Conservation (phyloP, 257 asterid species). For the Scutellaria baicalensis region DNA sequence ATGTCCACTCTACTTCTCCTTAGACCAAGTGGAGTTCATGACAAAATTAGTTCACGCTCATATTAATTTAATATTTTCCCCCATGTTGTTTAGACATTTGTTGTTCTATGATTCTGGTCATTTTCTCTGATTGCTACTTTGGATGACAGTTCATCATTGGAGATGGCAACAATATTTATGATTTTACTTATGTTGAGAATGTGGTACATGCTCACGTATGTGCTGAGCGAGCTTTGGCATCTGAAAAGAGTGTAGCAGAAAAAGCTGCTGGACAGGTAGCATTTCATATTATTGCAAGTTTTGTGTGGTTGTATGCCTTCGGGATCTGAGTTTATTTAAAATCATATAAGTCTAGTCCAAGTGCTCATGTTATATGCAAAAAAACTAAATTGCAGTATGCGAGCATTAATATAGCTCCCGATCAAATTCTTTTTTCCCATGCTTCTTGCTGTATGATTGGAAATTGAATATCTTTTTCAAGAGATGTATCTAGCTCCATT, state of each 20-base stretch:
- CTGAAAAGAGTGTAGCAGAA: conserved; percentile 49
- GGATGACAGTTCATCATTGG: conserved; percentile 60
- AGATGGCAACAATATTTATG: conserved; percentile 59
- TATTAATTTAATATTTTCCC: background rate
- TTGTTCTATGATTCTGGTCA: background rate
- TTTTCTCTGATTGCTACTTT: conserved; percentile 9
- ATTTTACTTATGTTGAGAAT: conserved; percentile 74
- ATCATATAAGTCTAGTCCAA: background rate
- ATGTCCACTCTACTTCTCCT: background rate
- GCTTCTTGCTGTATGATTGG: background rate
- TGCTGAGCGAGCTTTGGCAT: conserved; percentile 76
- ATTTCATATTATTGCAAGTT: background rate
- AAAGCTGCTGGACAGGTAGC: conserved; percentile 71
- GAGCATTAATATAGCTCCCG: background rate
- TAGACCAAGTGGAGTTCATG: background rate
- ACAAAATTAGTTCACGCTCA: background rate
- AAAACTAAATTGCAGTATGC: background rate
- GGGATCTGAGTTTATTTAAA: background rate
- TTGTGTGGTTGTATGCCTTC: background rate
- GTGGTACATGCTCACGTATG: conserved; percentile 80
- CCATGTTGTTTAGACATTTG: background rate
- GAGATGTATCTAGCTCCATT: background rate
- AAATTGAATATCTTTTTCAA: background rate
- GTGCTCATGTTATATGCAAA: background rate
- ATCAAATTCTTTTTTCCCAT: background rate